A percentile compares a stretch with the other conserved stretches of the same genome.
These are phyloP conservation scores for Verticillium nubilum DNA, from an alignment of 2,329 filamentous ascomycete species.

Conservation along the genomic window DNA sequence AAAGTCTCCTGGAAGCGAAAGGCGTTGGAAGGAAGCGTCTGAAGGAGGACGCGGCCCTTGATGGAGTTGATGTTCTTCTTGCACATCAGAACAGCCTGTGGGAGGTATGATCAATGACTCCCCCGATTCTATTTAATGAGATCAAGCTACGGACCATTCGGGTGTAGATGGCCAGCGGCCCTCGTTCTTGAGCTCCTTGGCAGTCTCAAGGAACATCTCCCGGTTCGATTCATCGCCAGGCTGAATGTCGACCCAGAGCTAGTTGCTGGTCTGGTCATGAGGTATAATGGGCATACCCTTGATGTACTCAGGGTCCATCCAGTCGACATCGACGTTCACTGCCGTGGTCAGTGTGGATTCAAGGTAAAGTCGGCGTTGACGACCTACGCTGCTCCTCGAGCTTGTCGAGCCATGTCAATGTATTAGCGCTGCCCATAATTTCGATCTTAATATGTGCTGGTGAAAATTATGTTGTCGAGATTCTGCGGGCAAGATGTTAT, in stretches of 20 bases:
- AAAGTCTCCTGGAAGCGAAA: constrained; percentile 39
- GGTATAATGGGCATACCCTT: constrained; percentile 36
- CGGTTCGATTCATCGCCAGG: constrained; percentile 36
- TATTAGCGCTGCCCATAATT: constrained; percentile 24
- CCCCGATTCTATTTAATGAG: background rate
- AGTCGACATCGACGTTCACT: constrained; percentile 48
- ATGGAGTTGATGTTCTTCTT: constrained; percentile 40
- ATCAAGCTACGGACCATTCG: constrained; percentile 26
- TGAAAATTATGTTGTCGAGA: background rate
- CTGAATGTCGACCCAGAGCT: constrained; percentile 41
- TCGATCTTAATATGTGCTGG: background rate
- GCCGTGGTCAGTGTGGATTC: background rate
- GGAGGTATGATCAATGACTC: background rate
- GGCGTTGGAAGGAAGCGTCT: constrained; percentile 39
- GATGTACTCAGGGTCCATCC: constrained; percentile 44
- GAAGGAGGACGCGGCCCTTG: constrained; percentile 41
- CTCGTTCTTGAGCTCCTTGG: constrained; percentile 35
- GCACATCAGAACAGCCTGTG: constrained; percentile 37
- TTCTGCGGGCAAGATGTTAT: too few species aligned
- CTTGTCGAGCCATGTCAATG: constrained; percentile 34
- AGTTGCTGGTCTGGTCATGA: constrained; percentile 46
- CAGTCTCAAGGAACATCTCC: constrained; percentile 32
- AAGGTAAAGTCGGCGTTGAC: background rate
- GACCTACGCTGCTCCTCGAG: constrained; percentile 32
- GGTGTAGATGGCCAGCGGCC: constrained; percentile 43